Evolutionary conservation across 2,329 filamentous ascomycete genomes (phyloP).

Genomic region (Epichloe festucae): DNA sequence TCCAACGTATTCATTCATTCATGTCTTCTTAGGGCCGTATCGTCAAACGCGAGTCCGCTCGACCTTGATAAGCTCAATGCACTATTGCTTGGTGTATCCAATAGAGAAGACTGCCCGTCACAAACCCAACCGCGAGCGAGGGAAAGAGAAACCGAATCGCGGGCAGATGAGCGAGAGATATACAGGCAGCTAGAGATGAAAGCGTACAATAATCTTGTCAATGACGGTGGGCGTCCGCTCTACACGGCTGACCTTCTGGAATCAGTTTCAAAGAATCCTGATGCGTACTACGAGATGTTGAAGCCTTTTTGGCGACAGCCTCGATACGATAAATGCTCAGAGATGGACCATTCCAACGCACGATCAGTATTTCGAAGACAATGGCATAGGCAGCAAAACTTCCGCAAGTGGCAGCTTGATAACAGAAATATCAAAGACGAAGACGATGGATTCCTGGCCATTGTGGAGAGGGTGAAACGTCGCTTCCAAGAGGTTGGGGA

Average conservation of each 20-base stretch:
- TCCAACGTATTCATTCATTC: not conserved
- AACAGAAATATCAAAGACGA: conserved; percentile 12
- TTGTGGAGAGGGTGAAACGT: conserved; percentile 6
- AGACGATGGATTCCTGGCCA: conserved; percentile 8
- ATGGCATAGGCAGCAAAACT: conserved; percentile 15
- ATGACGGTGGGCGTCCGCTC: conserved; percentile 18
- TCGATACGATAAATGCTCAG: not conserved
- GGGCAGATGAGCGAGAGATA: not conserved
- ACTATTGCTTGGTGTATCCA: conserved; percentile 7
- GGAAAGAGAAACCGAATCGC: conserved; percentile 1
- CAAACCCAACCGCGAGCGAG: not conserved
- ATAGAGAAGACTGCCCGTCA: not conserved
- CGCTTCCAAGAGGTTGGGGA: not conserved
- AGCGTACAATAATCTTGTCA: conserved; percentile 17
- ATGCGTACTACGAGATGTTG: conserved; percentile 15
- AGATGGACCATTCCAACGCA: not conserved
- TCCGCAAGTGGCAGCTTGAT: conserved; percentile 18
- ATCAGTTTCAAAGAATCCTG: conserved; percentile 11
- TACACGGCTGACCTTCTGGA: conserved; percentile 16
- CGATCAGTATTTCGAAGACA: conserved; percentile 14
- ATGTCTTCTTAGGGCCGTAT: not conserved
- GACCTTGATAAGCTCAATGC: conserved; percentile 11
- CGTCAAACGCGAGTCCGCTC: conserved; percentile 6
- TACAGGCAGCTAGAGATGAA: conserved; percentile 8
- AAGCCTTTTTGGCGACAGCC: conserved; percentile 12